Base-by-base conservation (phyloP, 306 rosid genomes). In the Vachellia pachyceras region DNA sequence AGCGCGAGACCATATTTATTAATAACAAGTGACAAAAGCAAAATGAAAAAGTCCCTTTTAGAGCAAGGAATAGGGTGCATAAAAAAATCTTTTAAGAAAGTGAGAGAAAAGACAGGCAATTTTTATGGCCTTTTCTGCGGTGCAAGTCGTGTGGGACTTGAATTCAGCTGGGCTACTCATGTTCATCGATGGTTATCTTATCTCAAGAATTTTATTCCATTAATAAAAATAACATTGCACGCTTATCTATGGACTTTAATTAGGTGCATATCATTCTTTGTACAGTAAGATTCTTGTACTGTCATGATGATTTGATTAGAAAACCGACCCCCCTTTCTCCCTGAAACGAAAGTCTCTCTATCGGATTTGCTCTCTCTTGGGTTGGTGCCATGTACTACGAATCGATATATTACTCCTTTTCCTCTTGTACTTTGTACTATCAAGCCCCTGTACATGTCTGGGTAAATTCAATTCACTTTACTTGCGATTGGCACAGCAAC, bases 341-440 rank as follows among this genome's bases (percentile, higher is more conserved):
- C n/a, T n/a, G n/a, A n/a, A 60, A 49, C 72, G 37, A 69, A 73
- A 80, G 80, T 25, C 81, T 68, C 80, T 68, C 60, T 61, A 46
- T 61, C 69, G 44, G 14, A 49, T 55, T 60, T 33, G 71, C 76
- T 69, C 82, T 78, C 82, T 79, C 71, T 18, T 36, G 57, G 8
- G 61, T 64, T 64, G 86, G 33, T 23, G 70, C 13, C 68, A 64
- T 77, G 86, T 79, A 76, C 77, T 72, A 11, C 84, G 46, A 72
- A n/a, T n/a, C n/a, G n/a, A n/a, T 65, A 66, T 46, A 10, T 4
- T 3, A 40, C 29, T 46, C 18, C 41, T 69, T 50, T 69, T 15
- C 37, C 61, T 3, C 25, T 20, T 55, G 61, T 55, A 55, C 80
- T 22, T 13, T 75, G 84, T 52, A 79, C 84, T n/a, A 18, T 6